Conservation (phyloP, 139 green algal genomes). For the Picochlorum sp. region DNA sequence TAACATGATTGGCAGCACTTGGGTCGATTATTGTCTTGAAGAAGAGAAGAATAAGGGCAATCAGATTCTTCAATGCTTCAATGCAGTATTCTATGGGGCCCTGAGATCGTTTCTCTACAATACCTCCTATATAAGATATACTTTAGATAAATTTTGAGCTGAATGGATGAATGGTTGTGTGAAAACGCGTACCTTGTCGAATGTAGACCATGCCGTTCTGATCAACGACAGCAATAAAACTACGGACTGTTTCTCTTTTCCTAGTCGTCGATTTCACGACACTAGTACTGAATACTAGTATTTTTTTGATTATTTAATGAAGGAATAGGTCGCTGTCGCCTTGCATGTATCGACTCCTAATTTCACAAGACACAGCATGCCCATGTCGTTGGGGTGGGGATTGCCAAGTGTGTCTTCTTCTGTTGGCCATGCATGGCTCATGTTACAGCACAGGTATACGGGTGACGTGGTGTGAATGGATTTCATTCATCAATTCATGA, state of each 20-base stretch:
- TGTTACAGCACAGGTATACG: too few species aligned
- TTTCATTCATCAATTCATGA: too few species aligned
- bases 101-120: background rate
- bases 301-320: too few species aligned
- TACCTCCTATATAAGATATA: background rate
- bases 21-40: conserved; percentile 18
- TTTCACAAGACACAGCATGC: too few species aligned
- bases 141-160: background rate
- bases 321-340: too few species aligned
- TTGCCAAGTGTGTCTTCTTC: too few species aligned
- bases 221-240: background rate
- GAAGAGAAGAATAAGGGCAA: conserved; percentile 1
- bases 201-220: background rate
- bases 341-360: too few species aligned
- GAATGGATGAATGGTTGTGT: background rate
- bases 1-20: conserved; percentile 4
- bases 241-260: background rate
- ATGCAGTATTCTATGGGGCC: background rate
- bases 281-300: too few species aligned
- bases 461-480: too few species aligned
- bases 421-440: too few species aligned
- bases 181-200: background rate
- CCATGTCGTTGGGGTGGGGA: too few species aligned
- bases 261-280: too few species aligned
- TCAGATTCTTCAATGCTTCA: background rate